Conservation (phyloP, 2,329 filamentous ascomycete species). For the Trichophyton simii region DNA sequence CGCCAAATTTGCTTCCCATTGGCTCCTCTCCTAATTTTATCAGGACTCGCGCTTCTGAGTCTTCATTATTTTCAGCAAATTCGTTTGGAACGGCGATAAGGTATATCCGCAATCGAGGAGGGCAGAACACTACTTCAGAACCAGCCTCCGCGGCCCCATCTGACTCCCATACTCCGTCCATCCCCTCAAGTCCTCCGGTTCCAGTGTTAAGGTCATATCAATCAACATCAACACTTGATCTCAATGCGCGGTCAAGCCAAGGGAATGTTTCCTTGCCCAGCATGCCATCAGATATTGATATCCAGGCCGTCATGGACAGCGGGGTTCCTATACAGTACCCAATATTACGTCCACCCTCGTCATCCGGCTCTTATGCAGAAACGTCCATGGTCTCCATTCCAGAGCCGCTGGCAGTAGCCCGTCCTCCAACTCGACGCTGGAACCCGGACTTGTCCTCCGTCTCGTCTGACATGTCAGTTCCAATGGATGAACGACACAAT, state of each 20-base stretch:
- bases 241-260: constrained; percentile 17
- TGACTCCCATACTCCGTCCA: constrained; percentile 25
- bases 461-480: constrained; percentile 28
- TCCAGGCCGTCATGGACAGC: constrained; percentile 6
- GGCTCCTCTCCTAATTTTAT: constrained; percentile 20
- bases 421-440: constrained; percentile 24
- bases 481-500: neutral
- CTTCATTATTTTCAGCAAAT: constrained; percentile 27
- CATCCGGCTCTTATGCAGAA: constrained; percentile 32
- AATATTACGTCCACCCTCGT: constrained; percentile 17
- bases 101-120: constrained; percentile 25
- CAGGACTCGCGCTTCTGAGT: constrained; percentile 26
- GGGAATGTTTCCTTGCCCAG: constrained; percentile 20
- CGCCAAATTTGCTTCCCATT: constrained; percentile 26
- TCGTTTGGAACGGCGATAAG: constrained; percentile 31
- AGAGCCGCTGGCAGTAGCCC: constrained; percentile 23
- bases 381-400: constrained; percentile 18
- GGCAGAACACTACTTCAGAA: constrained; percentile 22
- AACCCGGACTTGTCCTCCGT: constrained; percentile 35
- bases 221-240: constrained; percentile 24
- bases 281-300: constrained; percentile 14
- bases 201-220: constrained; percentile 23
- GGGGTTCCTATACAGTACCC: constrained; percentile 8
- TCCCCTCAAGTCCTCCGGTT: constrained; percentile 30
- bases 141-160: constrained; percentile 13